Percentiles rank a stretch among this genome's conserved stretches.
phyloP scores from a whole-genome alignment of 2,329 filamentous ascomycete species.

The Fusarium sp. region DNA sequence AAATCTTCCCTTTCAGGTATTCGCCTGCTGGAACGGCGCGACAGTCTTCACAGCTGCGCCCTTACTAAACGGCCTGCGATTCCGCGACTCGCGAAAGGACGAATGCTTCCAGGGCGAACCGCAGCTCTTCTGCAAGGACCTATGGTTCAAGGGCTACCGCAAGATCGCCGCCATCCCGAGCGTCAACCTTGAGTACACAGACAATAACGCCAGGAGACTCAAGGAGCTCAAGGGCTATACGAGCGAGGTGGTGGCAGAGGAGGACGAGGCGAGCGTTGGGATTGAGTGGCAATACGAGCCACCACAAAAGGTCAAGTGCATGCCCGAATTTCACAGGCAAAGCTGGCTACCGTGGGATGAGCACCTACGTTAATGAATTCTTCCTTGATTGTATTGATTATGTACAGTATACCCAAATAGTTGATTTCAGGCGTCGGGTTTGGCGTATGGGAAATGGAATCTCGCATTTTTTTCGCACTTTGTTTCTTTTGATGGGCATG shows the following conservation, averaged over 20 bases:
- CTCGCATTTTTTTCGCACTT: neutral
- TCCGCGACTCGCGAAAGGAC: constrained; percentile 53
- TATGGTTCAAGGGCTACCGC: constrained; percentile 64
- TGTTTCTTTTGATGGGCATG: neutral
- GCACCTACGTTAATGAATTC: constrained; percentile 12
- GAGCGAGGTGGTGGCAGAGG: neutral
- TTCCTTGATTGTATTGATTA: neutral
- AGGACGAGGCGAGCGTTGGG: neutral
- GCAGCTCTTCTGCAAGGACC: constrained; percentile 68
- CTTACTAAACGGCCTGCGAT: constrained; percentile 56
- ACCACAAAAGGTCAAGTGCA: constrained; percentile 59
- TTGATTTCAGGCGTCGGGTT: neutral
- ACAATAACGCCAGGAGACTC: constrained; percentile 56
- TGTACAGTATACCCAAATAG: constrained; percentile 1
- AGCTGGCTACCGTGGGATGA: constrained; percentile 55
- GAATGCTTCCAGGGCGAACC: constrained; percentile 69
- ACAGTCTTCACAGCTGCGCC: constrained; percentile 63
- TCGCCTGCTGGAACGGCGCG: constrained; percentile 72
- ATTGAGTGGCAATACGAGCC: constrained; percentile 4
- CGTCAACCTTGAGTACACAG: constrained; percentile 67
- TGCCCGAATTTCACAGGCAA: constrained; percentile 56
- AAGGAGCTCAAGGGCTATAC: constrained; percentile 64
- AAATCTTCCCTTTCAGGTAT: constrained; percentile 67
- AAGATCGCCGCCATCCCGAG: constrained; percentile 68
- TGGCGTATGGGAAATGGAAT: neutral